Percentiles rank a stretch among this genome's conserved stretches.
Conservation (phyloP, 371 early-diverging fungal species). For the Smittium culicis region DNA sequence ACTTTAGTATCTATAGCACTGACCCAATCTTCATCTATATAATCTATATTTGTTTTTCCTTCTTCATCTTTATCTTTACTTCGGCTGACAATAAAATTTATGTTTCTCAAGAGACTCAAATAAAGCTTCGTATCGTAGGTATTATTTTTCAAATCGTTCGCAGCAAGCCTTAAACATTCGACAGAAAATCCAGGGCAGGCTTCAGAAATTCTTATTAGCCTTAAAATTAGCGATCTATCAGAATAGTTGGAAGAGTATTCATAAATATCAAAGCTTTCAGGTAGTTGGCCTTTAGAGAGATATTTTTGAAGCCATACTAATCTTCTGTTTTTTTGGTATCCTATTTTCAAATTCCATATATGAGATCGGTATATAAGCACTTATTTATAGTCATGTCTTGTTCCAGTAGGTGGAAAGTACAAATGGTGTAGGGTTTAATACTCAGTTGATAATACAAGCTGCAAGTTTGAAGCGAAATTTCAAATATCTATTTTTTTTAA, state of each 20-base stretch:
- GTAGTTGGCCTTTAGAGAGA: not conserved
- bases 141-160: not conserved
- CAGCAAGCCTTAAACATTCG: not conserved
- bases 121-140: not conserved
- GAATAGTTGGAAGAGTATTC: not conserved
- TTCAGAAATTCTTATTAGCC: not conserved
- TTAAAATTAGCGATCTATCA: not conserved
- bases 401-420: too few species aligned
- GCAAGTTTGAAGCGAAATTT: too few species aligned
- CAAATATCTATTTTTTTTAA: too few species aligned
- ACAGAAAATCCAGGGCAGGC: not conserved
- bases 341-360: too few species aligned
- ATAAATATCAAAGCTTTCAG: not conserved
- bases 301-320: too few species aligned
- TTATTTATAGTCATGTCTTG: too few species aligned
- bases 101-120: not conserved
- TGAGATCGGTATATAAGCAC: too few species aligned
- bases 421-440: too few species aligned
- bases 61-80: not conserved
- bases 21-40: not conserved
- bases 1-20: not conserved
- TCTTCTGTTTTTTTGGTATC: too few species aligned
- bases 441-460: too few species aligned
- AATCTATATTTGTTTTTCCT: not conserved
- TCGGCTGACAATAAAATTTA: not conserved